These are phyloP conservation scores for Nemophila menziesii DNA, from an alignment of 257 asterid genomes.

Conservation along the genomic window DNA sequence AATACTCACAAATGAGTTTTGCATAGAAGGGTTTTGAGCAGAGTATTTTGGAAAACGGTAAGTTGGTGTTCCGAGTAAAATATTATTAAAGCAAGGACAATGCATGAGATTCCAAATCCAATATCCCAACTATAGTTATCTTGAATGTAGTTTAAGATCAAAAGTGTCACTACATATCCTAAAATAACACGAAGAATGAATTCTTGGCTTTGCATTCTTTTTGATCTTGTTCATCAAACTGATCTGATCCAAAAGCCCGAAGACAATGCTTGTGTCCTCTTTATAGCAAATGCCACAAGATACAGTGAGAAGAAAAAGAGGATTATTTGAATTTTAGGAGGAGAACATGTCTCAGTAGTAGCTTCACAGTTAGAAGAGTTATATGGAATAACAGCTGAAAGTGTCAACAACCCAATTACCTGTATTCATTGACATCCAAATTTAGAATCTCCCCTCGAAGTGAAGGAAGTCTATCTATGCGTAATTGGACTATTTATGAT, in stretches of 20 bases:
- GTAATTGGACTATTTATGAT: too few relatives aligned
- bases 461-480: too few relatives aligned
- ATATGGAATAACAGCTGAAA: slow-evolving; percentile 9
- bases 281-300: slow-evolving; percentile 19
- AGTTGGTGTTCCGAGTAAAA: slow-evolving; percentile 18
- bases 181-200: slow-evolving; percentile 23
- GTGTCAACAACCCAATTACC: slow-evolving; percentile 16
- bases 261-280: slow-evolving; percentile 25
- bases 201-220: slow-evolving; percentile 18
- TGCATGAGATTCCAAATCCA: slow-evolving; percentile 28
- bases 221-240: slow-evolving; percentile 16
- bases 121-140: slow-evolving; percentile 25
- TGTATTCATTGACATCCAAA: slow-evolving; percentile 4
- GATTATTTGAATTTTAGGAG: slow-evolving; percentile 12
- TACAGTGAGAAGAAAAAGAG: slow-evolving; percentile 19
- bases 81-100: slow-evolving; percentile 11
- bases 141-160: slow-evolving; percentile 15
- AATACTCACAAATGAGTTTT: slow-evolving; percentile 43
- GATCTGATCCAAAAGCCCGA: slow-evolving; percentile 27
- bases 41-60: slow-evolving; percentile 11
- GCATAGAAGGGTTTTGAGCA: slow-evolving; percentile 8
- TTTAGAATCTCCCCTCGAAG: background rate
- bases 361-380: slow-evolving; percentile 5
- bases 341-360: slow-evolving; percentile 6
- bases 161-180: slow-evolving; percentile 13